Conservation (phyloP, 345 rosid species). For the Hibiscus syriacus region DNA sequence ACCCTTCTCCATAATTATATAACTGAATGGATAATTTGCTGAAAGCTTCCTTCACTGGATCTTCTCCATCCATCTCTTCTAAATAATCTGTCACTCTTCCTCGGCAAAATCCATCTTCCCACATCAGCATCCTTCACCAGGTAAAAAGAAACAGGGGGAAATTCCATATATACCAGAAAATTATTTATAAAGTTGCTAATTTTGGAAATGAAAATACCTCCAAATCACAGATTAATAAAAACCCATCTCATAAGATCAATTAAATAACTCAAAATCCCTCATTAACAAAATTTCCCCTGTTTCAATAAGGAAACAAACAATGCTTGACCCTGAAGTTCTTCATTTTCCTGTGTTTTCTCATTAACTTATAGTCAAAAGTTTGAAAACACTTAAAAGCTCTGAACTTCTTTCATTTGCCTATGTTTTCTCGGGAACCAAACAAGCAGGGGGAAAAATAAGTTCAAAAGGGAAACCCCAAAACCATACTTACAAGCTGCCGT, state of each 20-base stretch:
- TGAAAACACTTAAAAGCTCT: background rate
- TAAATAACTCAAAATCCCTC: background rate
- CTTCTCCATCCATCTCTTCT: conserved; percentile 86
- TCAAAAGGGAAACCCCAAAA: background rate
- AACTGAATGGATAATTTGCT: conserved; percentile 99
- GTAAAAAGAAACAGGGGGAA: background rate
- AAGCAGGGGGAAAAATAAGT: conserved; percentile 6
- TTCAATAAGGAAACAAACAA: background rate
- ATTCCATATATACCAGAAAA: background rate
- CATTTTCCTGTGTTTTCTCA: background rate
- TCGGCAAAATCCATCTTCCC: conserved; percentile 99
- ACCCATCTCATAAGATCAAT: conserved; percentile 9
- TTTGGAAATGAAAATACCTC: background rate
- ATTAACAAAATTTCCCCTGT: background rate
- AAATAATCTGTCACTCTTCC: conserved; percentile 67
- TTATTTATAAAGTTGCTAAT: background rate
- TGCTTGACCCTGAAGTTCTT: conserved; percentile 13
- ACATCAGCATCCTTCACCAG: conserved; percentile 92
- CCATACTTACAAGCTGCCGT: conserved; percentile 91
- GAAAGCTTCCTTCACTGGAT: conserved; percentile 94
- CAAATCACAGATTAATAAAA: background rate
- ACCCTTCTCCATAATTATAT: conserved; percentile 99
- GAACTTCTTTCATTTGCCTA: conserved; percentile 5
- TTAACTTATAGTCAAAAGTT: conserved; percentile 1
- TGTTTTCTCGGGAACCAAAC: conserved; percentile 17